Evolutionary conservation across 1,284 basidiomycete genomes (phyloP).

Genomic region (Mycena citricolor): DNA sequence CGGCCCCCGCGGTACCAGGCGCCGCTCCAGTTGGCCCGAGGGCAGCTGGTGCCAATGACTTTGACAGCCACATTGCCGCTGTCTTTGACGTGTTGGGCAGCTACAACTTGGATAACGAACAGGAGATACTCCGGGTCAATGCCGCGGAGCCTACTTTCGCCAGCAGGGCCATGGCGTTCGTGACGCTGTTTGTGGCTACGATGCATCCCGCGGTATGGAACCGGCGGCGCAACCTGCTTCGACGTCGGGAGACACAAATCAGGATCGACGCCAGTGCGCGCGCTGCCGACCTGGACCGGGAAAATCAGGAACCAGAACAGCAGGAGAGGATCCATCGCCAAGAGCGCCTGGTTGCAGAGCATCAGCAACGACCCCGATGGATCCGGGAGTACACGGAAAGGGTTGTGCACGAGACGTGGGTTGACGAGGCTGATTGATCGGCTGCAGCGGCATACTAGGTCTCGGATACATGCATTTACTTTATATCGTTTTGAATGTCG

Average conservation of each 20-base stretch:
- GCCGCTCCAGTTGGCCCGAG: conserved; percentile 1
- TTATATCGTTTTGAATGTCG: no score
- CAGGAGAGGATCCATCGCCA: conserved; percentile 34
- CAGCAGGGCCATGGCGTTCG: conserved; percentile 55
- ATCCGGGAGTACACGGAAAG: conserved; percentile 64
- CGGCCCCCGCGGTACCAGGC: neutral
- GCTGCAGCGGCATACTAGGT: no score
- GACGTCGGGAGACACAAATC: conserved; percentile 64
- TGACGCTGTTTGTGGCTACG: conserved; percentile 58
- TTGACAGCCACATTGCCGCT: conserved; percentile 35
- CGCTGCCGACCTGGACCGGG: conserved; percentile 38
- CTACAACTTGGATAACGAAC: conserved; percentile 57
- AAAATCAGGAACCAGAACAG: conserved; percentile 29
- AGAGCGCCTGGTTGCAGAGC: conserved; percentile 45
- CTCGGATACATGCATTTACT: no score
- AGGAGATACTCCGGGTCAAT: conserved; percentile 40
- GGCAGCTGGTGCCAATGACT: conserved; percentile 27
- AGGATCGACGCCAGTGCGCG: conserved; percentile 64
- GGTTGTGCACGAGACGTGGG: conserved; percentile 66
- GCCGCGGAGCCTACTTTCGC: conserved; percentile 43
- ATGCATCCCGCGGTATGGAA: conserved; percentile 78
- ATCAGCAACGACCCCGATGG: conserved; percentile 59
- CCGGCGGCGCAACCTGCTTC: conserved; percentile 56
- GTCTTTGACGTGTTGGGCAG: conserved; percentile 55
- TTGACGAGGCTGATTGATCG: conserved; percentile 62